Conservation (phyloP, 345 rosid species). For the Acer campestre region DNA sequence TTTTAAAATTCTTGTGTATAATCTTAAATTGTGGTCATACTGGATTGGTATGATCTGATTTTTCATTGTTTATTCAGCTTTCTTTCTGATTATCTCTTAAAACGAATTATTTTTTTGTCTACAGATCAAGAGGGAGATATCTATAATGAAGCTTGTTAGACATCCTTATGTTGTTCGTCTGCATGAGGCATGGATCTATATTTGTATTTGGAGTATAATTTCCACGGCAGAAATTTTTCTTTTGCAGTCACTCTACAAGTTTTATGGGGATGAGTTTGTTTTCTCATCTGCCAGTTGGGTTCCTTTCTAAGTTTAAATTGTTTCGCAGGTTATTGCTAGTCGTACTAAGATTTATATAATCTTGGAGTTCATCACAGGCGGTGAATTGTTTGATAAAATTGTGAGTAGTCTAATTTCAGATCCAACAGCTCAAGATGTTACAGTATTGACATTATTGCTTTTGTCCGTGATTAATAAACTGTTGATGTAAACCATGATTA, state of each 20-base stretch:
- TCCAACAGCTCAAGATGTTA: slow-evolving; percentile 11
- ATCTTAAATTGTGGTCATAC: background rate
- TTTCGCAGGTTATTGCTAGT: slow-evolving; percentile 78
- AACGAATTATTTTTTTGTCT: background rate
- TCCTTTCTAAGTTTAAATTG: slow-evolving; percentile 12
- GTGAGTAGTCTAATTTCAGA: slow-evolving; percentile 51
- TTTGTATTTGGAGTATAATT: background rate
- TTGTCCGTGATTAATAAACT: background rate
- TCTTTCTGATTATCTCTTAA: background rate
- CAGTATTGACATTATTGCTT: background rate
- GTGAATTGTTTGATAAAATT: slow-evolving; percentile 95
- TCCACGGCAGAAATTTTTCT: background rate
- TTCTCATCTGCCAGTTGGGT: slow-evolving; percentile 1
- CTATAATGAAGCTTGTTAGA: slow-evolving; percentile 96
- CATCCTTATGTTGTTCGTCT: slow-evolving; percentile 94
- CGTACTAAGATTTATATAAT: slow-evolving; percentile 92
- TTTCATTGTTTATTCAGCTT: slow-evolving; percentile 7
- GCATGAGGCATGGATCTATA: slow-evolving; percentile 60
- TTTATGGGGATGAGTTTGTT: slow-evolving; percentile 1
- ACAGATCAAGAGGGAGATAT: slow-evolving; percentile 98
- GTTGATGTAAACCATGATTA: slow-evolving; percentile 11
- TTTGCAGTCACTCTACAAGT: background rate
- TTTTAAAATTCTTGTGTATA: background rate
- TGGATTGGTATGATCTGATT: background rate
- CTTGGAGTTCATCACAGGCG: slow-evolving; percentile 94